Evolutionary conservation across 2,329 filamentous ascomycete genomes (phyloP).

Genomic region (Xylaria sp.): DNA sequence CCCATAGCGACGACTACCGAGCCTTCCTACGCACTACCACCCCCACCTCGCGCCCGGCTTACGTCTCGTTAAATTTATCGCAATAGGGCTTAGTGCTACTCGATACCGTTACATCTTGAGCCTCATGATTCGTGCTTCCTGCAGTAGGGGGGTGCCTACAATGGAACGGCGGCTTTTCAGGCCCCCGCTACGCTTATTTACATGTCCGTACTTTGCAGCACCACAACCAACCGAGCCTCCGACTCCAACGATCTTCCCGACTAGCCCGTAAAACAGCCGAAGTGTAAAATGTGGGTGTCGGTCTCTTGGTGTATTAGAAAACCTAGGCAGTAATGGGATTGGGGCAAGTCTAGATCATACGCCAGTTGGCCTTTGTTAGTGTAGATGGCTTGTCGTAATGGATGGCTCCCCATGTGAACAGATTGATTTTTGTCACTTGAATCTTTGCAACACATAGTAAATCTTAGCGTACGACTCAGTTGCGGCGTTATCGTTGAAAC

Average conservation of each 20-base stretch:
- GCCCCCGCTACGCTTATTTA: slow-evolving; percentile 2
- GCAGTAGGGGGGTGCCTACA: slow-evolving; percentile 15
- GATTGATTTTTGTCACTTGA: not conserved
- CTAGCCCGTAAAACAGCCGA: not conserved
- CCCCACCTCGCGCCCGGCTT: slow-evolving; percentile 22
- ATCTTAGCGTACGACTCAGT: not conserved
- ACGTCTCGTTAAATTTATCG: slow-evolving; percentile 53
- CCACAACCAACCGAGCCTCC: not conserved
- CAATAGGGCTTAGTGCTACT: slow-evolving; percentile 51
- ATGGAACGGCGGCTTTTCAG: slow-evolving; percentile 22
- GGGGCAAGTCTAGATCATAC: not conserved
- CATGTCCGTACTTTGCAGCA: not conserved
- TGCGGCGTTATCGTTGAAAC: not conserved
- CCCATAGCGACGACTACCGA: slow-evolving; percentile 38
- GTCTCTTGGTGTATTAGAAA: not conserved
- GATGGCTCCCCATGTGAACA: not conserved
- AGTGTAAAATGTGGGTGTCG: not conserved
- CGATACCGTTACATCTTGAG: slow-evolving; percentile 29
- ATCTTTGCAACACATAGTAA: not conserved
- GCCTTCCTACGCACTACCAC: slow-evolving; percentile 20
- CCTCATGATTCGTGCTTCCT: slow-evolving; percentile 34
- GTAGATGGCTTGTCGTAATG: not conserved
- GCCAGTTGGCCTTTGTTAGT: not conserved
- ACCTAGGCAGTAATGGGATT: not conserved
- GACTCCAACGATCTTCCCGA: not conserved